Percentiles rank a stretch among this genome's conserved stretches.
Conservation (phyloP, 805 yeast genomes). For the Candida taoyuanica region DNA sequence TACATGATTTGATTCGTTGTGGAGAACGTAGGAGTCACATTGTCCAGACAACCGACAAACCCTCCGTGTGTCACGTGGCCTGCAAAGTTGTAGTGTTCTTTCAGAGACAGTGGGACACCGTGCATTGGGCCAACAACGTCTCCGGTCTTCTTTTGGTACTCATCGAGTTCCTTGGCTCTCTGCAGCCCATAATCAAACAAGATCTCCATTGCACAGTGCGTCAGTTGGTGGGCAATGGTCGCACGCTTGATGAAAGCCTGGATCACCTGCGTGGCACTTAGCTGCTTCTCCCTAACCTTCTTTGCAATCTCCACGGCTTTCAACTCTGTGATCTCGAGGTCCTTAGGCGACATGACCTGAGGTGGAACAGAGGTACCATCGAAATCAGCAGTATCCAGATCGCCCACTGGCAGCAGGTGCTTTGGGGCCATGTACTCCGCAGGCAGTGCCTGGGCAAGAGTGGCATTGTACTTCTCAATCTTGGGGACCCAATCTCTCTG, state of each 20-base stretch:
- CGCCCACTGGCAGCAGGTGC: constrained; percentile 19
- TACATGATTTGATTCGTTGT: constrained; percentile 38
- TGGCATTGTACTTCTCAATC: constrained; percentile 22
- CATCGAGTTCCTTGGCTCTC: constrained; percentile 55
- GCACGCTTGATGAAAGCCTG: constrained; percentile 40
- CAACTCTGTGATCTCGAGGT: constrained; percentile 21
- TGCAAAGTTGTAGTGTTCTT: constrained; percentile 56
- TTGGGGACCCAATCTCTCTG: constrained; percentile 24
- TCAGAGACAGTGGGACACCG: constrained; percentile 64
- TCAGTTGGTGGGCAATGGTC: constrained; percentile 57
- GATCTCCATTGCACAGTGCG: constrained; percentile 56
- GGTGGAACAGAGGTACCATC: constrained; percentile 23
- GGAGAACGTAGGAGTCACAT: constrained; percentile 44
- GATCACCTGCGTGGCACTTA: constrained; percentile 20
- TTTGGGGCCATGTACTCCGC: constrained; percentile 22
- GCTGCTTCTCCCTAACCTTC: constrained; percentile 15
- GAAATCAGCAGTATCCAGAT: constrained; percentile 20
- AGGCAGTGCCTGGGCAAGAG: constrained; percentile 20
- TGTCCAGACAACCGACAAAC: constrained; percentile 47
- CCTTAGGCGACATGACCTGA: constrained; percentile 17
- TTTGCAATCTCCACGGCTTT: constrained; percentile 20
- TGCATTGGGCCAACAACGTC: constrained; percentile 60
- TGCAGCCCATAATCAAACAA: constrained; percentile 59
- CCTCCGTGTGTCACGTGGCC: constrained; percentile 57
- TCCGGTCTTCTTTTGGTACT: constrained; percentile 43